Evolutionary conservation across 1,139 yeast species (phyloP).

Genomic region (Hemisphaericaspora xylofermentans): DNA sequence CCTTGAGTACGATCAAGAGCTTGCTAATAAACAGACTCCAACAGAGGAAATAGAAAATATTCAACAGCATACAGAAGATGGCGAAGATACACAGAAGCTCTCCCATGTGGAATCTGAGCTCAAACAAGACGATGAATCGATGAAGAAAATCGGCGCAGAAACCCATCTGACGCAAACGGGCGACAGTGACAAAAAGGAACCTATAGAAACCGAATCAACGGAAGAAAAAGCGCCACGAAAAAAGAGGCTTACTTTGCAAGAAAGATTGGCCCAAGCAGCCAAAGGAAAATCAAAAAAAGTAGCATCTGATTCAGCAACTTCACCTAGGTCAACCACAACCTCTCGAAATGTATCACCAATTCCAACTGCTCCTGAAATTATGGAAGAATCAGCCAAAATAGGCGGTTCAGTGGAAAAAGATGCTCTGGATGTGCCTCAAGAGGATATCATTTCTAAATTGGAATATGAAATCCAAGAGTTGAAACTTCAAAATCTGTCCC

Average conservation of each 20-base stretch:
- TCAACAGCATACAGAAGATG: too few species aligned
- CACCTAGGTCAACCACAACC: slow-evolving; percentile 4
- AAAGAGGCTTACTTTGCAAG: slow-evolving; percentile 69
- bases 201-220: slow-evolving; percentile 5
- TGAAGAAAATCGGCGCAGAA: too few species aligned
- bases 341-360: slow-evolving; percentile 10
- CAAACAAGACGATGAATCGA: too few species aligned
- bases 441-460: neutral
- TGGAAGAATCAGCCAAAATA: neutral
- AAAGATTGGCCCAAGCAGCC: slow-evolving; percentile 80
- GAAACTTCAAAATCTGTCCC: slow-evolving; percentile 6
- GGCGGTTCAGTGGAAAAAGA: neutral
- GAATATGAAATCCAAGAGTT: slow-evolving; percentile 9
- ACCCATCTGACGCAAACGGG: neutral
- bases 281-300: slow-evolving; percentile 33
- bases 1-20: too few species aligned
- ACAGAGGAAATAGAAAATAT: too few species aligned
- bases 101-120: too few species aligned
- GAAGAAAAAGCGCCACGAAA: slow-evolving; percentile 17
- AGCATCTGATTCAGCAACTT: slow-evolving; percentile 8
- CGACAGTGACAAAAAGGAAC: neutral
- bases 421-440: neutral
- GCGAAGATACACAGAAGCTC: too few species aligned
- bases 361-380: slow-evolving; percentile 1
- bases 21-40: too few species aligned